These are phyloP conservation scores for Fagopyrum esculentum DNA, from an alignment of 148 eudicot genomes.

Conservation along the genomic window DNA sequence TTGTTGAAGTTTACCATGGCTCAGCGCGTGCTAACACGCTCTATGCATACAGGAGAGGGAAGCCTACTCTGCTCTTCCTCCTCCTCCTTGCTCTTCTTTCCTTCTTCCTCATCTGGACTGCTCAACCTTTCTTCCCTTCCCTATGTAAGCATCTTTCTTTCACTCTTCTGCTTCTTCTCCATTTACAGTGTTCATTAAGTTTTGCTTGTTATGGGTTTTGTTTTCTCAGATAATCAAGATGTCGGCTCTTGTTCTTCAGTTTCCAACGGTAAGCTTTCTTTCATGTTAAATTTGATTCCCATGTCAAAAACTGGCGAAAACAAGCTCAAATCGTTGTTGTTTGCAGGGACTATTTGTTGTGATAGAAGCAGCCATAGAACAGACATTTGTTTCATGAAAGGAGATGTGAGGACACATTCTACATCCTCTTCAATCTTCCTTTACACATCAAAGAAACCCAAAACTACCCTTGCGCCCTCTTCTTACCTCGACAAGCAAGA, in stretches of 20 bases:
- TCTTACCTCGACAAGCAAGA: conserved; percentile 6
- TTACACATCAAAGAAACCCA: conserved; percentile 33
- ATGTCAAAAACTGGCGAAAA: background rate
- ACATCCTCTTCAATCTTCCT: conserved; percentile 55
- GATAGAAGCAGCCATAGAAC: conserved; percentile 68
- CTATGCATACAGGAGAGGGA: conserved; percentile 26
- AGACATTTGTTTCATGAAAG: conserved; percentile 78
- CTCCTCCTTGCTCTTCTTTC: conserved; percentile 42
- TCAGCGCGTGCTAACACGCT: conserved; percentile 13
- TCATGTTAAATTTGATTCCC: background rate
- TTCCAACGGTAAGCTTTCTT: conserved; percentile 46
- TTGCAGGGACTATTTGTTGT: conserved; percentile 83
- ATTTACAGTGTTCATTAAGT: background rate
- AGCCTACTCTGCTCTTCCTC: conserved; percentile 39
- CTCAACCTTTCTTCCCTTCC: conserved; percentile 42
- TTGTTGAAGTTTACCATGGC: conserved; percentile 40
- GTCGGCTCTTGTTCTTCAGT: conserved; percentile 57
- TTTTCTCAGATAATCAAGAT: conserved; percentile 34
- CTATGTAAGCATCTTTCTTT: conserved; percentile 33
- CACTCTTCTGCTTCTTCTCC: background rate
- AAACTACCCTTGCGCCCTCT: conserved; percentile 9
- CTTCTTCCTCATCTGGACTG: conserved; percentile 41
- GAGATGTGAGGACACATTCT: conserved; percentile 77
- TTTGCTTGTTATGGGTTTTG: conserved; percentile 3
- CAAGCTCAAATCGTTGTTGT: background rate